Percentiles rank a stretch among this genome's conserved stretches.
Conservation (phyloP, 2,329 filamentous ascomycete genomes). For the Diaporthe vexans region DNA sequence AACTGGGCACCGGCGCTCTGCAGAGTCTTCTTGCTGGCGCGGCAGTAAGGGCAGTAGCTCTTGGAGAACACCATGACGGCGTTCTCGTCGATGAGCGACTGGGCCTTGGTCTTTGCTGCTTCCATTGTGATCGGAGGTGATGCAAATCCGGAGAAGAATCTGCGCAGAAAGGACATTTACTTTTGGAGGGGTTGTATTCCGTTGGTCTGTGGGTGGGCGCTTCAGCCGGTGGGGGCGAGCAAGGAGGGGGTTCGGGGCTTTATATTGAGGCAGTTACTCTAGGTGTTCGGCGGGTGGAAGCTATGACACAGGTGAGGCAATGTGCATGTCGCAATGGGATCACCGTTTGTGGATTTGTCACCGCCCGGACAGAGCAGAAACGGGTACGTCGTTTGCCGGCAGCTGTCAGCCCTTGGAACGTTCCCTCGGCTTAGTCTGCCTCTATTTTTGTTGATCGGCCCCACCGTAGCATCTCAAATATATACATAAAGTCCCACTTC, state of each 20-base stretch:
- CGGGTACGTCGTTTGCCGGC: conserved; percentile 4
- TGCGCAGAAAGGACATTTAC: conserved; percentile 76
- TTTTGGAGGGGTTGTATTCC: conserved; percentile 43
- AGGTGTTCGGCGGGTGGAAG: conserved; percentile 28
- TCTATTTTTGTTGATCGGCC: conserved; percentile 13
- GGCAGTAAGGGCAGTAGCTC: conserved; percentile 96
- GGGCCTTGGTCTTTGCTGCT: conserved; percentile 85
- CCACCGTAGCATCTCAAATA: conserved; percentile 23
- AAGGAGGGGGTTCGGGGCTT: conserved; percentile 14
- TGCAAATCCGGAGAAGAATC: conserved; percentile 72
- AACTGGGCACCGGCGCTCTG: conserved; percentile 79
- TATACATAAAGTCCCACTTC: conserved; percentile 1
- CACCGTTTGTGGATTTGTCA: conserved; percentile 25
- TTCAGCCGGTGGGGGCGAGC: neutral
- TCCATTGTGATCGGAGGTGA: conserved; percentile 80
- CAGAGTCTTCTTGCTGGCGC: conserved; percentile 81
- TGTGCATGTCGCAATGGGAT: conserved; percentile 23
- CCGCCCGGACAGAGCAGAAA: neutral
- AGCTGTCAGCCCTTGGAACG: neutral
- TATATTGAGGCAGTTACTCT: neutral
- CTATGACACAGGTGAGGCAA: conserved; percentile 27
- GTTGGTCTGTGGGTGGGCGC: conserved; percentile 40
- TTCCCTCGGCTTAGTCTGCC: conserved; percentile 10
- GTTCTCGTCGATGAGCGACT: conserved; percentile 91
- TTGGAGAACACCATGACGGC: conserved; percentile 96